Percentiles rank a stretch among this genome's conserved stretches.
phyloP scores from a whole-genome alignment of 2,329 filamentous ascomycete species.

The Colletotrichum gloeosporioides region DNA sequence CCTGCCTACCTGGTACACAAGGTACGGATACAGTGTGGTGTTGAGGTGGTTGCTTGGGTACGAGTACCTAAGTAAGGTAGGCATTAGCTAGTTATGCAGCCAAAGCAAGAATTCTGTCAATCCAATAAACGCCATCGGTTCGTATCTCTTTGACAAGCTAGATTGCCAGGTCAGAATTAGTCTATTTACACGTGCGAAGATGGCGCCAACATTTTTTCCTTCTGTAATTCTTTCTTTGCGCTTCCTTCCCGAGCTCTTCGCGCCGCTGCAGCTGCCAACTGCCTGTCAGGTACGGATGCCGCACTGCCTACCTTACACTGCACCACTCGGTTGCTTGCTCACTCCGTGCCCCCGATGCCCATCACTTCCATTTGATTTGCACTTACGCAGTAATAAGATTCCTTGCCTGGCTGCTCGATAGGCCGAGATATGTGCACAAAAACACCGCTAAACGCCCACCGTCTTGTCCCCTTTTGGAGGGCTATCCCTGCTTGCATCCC shows the following conservation, averaged over 20 bases:
- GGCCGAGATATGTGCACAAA: neutral
- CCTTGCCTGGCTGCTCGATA: neutral
- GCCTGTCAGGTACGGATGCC: neutral
- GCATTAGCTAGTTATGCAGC: neutral
- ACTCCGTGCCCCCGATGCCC: neutral
- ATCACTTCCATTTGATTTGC: neutral
- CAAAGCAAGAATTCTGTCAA: neutral
- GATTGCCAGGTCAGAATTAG: neutral
- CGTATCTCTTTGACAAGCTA: neutral
- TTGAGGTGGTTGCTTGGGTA: neutral
- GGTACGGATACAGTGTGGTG: no score
- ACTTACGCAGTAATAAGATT: neutral
- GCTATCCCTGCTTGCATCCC: constrained; percentile 3
- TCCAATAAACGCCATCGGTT: neutral
- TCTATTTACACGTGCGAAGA: neutral
- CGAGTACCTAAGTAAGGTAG: neutral
- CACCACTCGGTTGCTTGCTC: neutral
- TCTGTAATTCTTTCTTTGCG: neutral
- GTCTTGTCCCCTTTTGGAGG: constrained; percentile 5
- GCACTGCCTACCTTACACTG: neutral
- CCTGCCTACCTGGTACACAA: no score
- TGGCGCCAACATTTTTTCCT: neutral
- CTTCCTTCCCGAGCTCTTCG: neutral
- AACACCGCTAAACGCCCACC: neutral
- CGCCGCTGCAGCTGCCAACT: neutral